Evolutionary conservation across 2,329 filamentous ascomycete species (phyloP).

Genomic region (Bipolaris sorokiniana): DNA sequence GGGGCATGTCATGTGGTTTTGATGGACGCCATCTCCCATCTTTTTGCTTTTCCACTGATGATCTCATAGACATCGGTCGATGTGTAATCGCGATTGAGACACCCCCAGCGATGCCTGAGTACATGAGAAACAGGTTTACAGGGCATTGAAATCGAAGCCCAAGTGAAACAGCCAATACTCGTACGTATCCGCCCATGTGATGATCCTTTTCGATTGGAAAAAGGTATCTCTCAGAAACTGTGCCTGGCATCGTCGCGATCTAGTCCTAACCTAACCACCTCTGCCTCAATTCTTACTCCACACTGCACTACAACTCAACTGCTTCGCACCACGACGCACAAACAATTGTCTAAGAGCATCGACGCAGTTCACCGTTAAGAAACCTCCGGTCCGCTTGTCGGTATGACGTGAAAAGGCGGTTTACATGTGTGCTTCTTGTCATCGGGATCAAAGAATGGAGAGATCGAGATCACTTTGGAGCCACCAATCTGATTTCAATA

Average conservation of each 20-base stretch:
- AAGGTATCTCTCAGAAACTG: neutral
- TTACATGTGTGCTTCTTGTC: neutral
- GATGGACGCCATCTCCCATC: neutral
- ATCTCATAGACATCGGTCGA: neutral
- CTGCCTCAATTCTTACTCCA: neutral
- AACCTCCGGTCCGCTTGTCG: neutral
- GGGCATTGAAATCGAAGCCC: neutral
- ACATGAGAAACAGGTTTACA: neutral
- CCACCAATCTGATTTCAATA: neutral
- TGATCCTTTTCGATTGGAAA: neutral
- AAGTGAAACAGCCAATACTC: neutral
- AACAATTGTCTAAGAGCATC: neutral
- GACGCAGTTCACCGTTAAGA: constrained; percentile 1
- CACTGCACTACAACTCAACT: neutral
- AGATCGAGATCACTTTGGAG: neutral
- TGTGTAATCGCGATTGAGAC: neutral
- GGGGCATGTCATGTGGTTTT: neutral
- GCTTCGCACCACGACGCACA: neutral
- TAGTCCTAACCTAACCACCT: neutral
- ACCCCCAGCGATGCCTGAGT: neutral
- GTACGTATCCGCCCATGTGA: neutral
- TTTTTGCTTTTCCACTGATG: neutral
- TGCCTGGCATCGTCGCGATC: neutral
- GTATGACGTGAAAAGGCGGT: neutral
- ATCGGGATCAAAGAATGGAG: neutral